These are phyloP conservation scores for Spathaspora sp. DNA, from an alignment of 1,139 yeast genomes.

Conservation along the genomic window DNA sequence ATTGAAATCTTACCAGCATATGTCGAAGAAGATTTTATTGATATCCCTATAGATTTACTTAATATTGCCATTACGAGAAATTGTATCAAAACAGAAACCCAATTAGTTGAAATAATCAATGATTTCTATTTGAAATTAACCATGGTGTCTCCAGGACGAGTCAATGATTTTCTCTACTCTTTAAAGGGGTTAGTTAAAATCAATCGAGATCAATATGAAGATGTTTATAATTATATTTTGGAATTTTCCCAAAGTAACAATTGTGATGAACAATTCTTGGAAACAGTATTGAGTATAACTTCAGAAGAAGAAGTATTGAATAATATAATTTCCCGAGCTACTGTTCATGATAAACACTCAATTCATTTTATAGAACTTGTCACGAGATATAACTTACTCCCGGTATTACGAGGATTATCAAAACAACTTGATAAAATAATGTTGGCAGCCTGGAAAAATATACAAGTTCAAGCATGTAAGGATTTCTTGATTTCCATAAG, in stretches of 20 bases:
- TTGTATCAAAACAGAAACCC: conserved; percentile 7
- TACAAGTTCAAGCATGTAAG: conserved; percentile 6
- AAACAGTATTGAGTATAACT: conserved; percentile 17
- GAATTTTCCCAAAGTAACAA: conserved; percentile 13
- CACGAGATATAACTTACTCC: conserved; percentile 7
- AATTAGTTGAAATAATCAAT: conserved; percentile 24
- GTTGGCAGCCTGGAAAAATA: conserved; percentile 12
- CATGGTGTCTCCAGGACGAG: conserved; percentile 15
- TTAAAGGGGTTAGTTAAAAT: conserved; percentile 7
- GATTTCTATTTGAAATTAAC: conserved; percentile 31
- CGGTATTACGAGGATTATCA: conserved; percentile 4
- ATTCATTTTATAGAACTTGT: conserved; percentile 13
- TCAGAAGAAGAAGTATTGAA: conserved; percentile 15
- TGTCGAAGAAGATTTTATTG: conserved; percentile 27
- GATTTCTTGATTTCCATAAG: conserved; percentile 8
- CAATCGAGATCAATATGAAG: conserved; percentile 10
- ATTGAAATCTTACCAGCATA: conserved; percentile 24
- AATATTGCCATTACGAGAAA: conserved; percentile 14
- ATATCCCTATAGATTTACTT: conserved; percentile 24
- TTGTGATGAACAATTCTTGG: conserved; percentile 15
- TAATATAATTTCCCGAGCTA: conserved; percentile 7
- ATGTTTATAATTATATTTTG: conserved; percentile 15
- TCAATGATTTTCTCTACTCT: conserved; percentile 13
- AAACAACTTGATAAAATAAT: conserved; percentile 6
- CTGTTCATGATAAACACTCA: conserved; percentile 7